Conservation (phyloP, 371 early-diverging fungal genomes). For the Mucor velutinosus region DNA sequence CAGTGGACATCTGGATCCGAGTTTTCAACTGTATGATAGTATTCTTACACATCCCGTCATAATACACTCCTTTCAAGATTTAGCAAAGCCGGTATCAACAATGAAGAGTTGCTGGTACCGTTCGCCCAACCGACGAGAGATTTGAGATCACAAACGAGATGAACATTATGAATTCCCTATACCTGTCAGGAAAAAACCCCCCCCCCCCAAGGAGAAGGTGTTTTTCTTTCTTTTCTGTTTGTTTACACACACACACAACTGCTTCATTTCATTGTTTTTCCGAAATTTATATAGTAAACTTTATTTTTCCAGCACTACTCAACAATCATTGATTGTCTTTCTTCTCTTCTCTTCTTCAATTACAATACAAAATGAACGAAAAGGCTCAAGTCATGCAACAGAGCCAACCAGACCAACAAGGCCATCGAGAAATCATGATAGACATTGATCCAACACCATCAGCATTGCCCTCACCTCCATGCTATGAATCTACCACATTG, state of each 20-base stretch:
- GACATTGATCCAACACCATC: neutral
- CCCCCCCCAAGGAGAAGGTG: neutral
- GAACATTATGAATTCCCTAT: neutral
- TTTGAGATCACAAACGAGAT: neutral
- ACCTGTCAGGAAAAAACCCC: neutral
- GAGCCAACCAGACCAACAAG: neutral
- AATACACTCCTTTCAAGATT: neutral
- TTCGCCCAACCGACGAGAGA: neutral
- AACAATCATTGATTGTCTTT: neutral
- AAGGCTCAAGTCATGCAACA: neutral
- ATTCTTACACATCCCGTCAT: neutral
- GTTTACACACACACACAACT: neutral
- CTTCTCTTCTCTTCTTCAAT: neutral
- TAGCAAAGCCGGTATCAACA: neutral
- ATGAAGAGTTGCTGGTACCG: neutral
- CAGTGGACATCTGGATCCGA: neutral
- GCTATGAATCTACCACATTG: neutral
- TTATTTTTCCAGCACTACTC: neutral
- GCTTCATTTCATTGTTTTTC: neutral
- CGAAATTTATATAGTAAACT: neutral
- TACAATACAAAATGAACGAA: neutral
- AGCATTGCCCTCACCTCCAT: neutral
- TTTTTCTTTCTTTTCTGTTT: neutral
- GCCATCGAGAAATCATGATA: neutral
- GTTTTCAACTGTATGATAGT: neutral